Evolutionary conservation across 2,329 filamentous ascomycete genomes (phyloP).

Genomic region (Hypoxylon sp.): DNA sequence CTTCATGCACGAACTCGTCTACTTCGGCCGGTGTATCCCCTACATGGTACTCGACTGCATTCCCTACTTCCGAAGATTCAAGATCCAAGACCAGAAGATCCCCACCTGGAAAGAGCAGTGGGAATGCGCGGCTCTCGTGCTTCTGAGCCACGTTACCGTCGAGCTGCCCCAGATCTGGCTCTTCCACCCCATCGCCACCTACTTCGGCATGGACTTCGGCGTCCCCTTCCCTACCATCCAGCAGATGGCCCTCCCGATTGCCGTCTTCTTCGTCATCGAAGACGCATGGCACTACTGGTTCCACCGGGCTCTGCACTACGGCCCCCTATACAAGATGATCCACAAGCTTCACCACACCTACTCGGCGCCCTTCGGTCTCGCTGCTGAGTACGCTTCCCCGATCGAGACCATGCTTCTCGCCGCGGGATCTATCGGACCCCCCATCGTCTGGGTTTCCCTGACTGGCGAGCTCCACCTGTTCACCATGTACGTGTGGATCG

Average conservation of each 20-base stretch:
- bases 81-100: conserved; percentile 90
- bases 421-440: conserved; percentile 81
- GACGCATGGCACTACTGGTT: conserved; percentile 99
- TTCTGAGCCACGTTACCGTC: conserved; percentile 95
- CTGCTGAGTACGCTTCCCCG: conserved; percentile 96
- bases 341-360: conserved; percentile 99
- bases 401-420: conserved; percentile 97
- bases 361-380: conserved; percentile 94
- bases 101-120: conserved; percentile 94
- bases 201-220: conserved; percentile 84
- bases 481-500: conserved; percentile 98
- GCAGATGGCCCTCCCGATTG: conserved; percentile 91
- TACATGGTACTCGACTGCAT: conserved; percentile 93
- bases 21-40: conserved; percentile 90
- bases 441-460: conserved; percentile 82
- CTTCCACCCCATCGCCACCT: conserved; percentile 96
- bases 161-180: conserved; percentile 99
- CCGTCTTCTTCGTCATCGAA: conserved; percentile 93
- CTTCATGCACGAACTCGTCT: conserved; percentile 89
- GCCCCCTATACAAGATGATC: conserved; percentile 92
- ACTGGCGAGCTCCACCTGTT: conserved; percentile 91
- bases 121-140: conserved; percentile 90
- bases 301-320: conserved; percentile 92
- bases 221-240: conserved; percentile 87
- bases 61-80: conserved; percentile 89